Evolutionary conservation across 1,139 yeast genomes (phyloP).

Genomic region (Hansenula sp.): DNA sequence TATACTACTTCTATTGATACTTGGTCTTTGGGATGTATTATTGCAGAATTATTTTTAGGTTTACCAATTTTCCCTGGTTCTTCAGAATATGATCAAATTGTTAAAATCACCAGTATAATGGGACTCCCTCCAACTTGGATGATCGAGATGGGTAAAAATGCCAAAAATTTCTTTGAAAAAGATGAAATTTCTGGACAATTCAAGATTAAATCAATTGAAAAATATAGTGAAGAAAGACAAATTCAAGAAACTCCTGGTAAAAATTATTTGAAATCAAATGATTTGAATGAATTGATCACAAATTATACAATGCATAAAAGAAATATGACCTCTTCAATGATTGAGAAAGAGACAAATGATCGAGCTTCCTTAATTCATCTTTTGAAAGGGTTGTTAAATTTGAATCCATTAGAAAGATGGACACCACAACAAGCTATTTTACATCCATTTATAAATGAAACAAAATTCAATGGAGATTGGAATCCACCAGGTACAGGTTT

Average conservation of each 20-base stretch:
- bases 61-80: conserved; percentile 94
- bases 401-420: conserved; percentile 92
- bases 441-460: conserved; percentile 81
- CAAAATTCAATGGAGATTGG: conserved; percentile 42
- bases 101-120: conserved; percentile 76
- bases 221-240: conserved; percentile 53
- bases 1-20: conserved; percentile 91
- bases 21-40: conserved; percentile 98
- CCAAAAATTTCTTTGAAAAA: conserved; percentile 65
- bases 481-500: conserved; percentile 37
- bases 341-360: conserved; percentile 70
- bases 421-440: conserved; percentile 93
- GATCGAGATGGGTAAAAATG: conserved; percentile 92
- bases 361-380: conserved; percentile 75
- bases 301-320: conserved; percentile 73
- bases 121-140: conserved; percentile 94
- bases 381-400: conserved; percentile 67
- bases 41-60: conserved; percentile 90
- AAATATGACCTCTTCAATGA: conserved; percentile 61
- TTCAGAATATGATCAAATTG: conserved; percentile 87
- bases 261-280: conserved; percentile 75
- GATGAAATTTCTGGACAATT: conserved; percentile 35
- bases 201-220: conserved; percentile 50
- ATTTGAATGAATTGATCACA: conserved; percentile 69
- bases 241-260: conserved; percentile 75